phyloP scores from a whole-genome alignment of 2,329 filamentous ascomycete species.

The Aschersonia sp. region DNA sequence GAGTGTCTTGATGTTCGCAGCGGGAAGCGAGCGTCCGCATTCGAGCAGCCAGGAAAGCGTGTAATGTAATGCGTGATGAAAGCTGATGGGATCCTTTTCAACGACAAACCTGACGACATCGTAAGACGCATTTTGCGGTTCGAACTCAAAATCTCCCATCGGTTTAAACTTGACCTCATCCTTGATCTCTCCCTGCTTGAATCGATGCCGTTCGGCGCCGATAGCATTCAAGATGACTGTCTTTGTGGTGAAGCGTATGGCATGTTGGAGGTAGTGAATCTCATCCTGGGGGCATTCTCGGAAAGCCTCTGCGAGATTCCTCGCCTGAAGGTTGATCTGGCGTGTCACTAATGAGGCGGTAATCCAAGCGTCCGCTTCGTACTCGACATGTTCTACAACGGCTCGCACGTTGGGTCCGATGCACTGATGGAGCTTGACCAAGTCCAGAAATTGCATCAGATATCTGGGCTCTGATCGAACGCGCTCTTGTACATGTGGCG shows the following conservation, averaged over 20 bases:
- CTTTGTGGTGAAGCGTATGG: slow-evolving; percentile 63
- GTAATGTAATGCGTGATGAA: slow-evolving; percentile 94
- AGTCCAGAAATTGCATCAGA: slow-evolving; percentile 82
- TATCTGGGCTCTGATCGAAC: slow-evolving; percentile 77
- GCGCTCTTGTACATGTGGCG: slow-evolving; percentile 73
- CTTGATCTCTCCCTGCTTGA: slow-evolving; percentile 77
- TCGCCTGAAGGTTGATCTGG: slow-evolving; percentile 85
- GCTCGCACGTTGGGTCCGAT: slow-evolving; percentile 89
- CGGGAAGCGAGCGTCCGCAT: slow-evolving; percentile 62
- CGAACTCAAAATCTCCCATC: slow-evolving; percentile 68
- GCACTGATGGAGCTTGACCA: slow-evolving; percentile 91
- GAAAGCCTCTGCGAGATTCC: slow-evolving; percentile 81
- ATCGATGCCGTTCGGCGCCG: slow-evolving; percentile 75
- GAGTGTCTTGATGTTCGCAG: slow-evolving; percentile 50
- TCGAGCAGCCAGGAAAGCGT: slow-evolving; percentile 93
- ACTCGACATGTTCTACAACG: slow-evolving; percentile 91
- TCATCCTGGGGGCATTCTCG: slow-evolving; percentile 52
- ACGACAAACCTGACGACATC: slow-evolving; percentile 76
- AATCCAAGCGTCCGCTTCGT: slow-evolving; percentile 97
- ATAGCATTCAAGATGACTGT: slow-evolving; percentile 79
- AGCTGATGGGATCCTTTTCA: slow-evolving; percentile 82
- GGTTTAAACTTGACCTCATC: slow-evolving; percentile 72
- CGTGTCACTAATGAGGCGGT: slow-evolving; percentile 86
- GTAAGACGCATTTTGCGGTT: slow-evolving; percentile 40
- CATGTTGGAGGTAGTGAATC: slow-evolving; percentile 48